These are phyloP conservation scores for Plasmodium vivax DNA, from an alignment of 169 alveolate species.

Conservation along the genomic window DNA sequence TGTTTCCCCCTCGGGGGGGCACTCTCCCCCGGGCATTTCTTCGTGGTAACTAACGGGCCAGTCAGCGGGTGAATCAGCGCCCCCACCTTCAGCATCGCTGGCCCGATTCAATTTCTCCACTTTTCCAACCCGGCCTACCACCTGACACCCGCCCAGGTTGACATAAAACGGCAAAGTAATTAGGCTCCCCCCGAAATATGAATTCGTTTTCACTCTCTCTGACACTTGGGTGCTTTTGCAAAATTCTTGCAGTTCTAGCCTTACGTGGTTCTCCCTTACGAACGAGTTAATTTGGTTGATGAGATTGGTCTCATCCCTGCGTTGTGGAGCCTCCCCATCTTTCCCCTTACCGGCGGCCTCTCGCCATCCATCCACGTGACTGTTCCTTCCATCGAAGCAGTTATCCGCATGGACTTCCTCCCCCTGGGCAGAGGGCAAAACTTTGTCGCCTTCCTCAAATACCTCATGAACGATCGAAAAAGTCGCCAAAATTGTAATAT, in stretches of 20 bases:
- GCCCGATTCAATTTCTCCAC: neutral
- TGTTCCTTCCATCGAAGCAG: neutral
- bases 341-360: neutral
- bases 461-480: neutral
- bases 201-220: conserved; percentile 4
- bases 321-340: neutral
- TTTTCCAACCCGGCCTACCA: neutral
- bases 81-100: neutral
- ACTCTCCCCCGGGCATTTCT: neutral
- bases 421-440: neutral
- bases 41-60: neutral
- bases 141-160: neutral
- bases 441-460: neutral
- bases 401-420: neutral
- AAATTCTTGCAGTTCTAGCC: conserved; percentile 47
- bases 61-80: neutral
- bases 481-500: neutral
- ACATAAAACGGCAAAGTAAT: conserved; percentile 48
- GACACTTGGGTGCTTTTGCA: conserved; percentile 12
- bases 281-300: neutral
- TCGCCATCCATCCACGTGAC: neutral
- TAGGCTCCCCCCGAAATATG: conserved; percentile 36
- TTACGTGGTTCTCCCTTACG: conserved; percentile 11
- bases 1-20: neutral
- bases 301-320: neutral